Conservation (phyloP, 306 rosid species). For the Benincasa hispida region DNA sequence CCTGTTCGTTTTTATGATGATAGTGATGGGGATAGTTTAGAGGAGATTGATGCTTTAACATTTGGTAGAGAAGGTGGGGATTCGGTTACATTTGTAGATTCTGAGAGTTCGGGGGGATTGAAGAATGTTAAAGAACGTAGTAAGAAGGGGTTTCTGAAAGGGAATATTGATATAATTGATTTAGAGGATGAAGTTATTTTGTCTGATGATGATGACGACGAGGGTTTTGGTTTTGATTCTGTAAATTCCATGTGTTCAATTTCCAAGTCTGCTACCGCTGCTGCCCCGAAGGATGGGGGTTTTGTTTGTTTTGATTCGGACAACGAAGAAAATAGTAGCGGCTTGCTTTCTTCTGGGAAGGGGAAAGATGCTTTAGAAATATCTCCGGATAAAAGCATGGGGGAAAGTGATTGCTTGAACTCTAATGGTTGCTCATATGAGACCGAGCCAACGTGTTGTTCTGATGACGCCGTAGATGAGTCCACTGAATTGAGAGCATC, state of each 20-base stretch:
- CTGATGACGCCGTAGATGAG: not conserved
- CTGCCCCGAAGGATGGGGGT: not conserved
- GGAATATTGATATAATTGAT: not conserved
- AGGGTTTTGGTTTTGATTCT: slow-evolving; percentile 11
- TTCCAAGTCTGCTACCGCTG: not conserved
- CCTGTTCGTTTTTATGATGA: not conserved
- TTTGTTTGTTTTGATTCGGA: not conserved
- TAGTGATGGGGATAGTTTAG: not conserved
- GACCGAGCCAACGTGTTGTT: not conserved
- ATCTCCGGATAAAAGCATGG: not conserved
- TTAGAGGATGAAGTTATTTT: slow-evolving; percentile 5
- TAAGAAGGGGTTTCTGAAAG: not conserved
- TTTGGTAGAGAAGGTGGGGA: not conserved
- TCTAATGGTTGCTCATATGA: not conserved
- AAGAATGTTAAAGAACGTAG: not conserved
- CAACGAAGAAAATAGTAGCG: not conserved
- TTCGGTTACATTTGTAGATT: not conserved
- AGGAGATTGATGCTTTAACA: not conserved
- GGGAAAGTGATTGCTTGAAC: not conserved
- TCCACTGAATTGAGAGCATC: not conserved
- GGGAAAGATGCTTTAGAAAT: not conserved
- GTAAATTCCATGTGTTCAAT: slow-evolving; percentile 3
- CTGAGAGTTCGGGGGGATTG: slow-evolving; percentile 7
- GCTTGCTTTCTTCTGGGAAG: not conserved
- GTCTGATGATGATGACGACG: not conserved